phyloP scores from a whole-genome alignment of 2,329 filamentous ascomycete species.

The Cercospora brassicicola region DNA sequence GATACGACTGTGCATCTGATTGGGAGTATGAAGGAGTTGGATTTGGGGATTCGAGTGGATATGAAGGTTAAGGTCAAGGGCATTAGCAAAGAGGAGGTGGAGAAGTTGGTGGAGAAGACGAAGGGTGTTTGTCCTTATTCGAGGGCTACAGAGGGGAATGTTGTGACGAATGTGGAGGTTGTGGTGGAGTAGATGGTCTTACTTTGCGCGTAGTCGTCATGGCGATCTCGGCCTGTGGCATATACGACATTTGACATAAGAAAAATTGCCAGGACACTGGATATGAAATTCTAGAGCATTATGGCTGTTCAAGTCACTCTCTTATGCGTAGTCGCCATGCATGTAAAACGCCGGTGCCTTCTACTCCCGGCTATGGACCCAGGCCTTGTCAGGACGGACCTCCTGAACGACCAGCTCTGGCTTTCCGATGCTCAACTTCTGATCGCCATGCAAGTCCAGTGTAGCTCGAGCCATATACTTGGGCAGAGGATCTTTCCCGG shows the following conservation, averaged over 20 bases:
- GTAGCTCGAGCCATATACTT: neutral
- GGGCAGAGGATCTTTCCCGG: constrained; percentile 10
- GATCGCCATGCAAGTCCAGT: neutral
- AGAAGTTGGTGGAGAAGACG: constrained; percentile 41
- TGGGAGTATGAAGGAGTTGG: constrained; percentile 48
- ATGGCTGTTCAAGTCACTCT: too few relatives aligned
- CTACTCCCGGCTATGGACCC: neutral
- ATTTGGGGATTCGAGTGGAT: constrained; percentile 49
- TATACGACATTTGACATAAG: neutral
- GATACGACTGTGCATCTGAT: constrained; percentile 49
- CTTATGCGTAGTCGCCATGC: neutral
- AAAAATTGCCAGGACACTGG: neutral
- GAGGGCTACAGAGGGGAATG: constrained; percentile 40
- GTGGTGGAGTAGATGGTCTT: constrained; percentile 12
- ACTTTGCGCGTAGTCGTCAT: neutral
- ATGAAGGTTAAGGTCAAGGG: constrained; percentile 45
- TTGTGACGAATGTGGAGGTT: constrained; percentile 29
- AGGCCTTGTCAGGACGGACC: neutral
- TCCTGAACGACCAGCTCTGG: neutral
- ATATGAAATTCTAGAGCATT: too few relatives aligned
- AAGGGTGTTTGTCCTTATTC: constrained; percentile 41
- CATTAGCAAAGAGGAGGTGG: constrained; percentile 35
- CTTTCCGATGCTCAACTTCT: neutral
- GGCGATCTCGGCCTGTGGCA: neutral
- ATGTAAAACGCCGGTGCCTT: neutral